A percentile compares a stretch with the other conserved stretches of the same genome.
Evolutionary conservation across 2,329 filamentous ascomycete genomes (phyloP).

Genomic region (Xylariales sp.): DNA sequence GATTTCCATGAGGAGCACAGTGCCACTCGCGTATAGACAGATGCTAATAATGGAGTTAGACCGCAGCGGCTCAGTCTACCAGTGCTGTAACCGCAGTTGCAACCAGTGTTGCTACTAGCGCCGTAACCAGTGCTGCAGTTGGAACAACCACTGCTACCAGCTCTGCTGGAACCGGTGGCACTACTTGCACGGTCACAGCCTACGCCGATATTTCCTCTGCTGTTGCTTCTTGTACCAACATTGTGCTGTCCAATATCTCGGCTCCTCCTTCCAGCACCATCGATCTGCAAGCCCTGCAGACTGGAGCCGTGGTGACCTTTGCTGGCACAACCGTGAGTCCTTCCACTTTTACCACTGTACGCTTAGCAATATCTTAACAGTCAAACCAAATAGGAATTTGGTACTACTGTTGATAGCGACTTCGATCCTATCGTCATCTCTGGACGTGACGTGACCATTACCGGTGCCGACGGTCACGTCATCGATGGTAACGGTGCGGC

Average conservation of each 20-base stretch:
- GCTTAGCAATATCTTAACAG: background rate
- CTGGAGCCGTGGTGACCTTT: conserved; percentile 24
- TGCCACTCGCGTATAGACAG: too few relatives aligned
- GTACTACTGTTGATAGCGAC: conserved; percentile 1
- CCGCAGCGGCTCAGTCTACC: too few relatives aligned
- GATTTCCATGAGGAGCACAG: too few relatives aligned
- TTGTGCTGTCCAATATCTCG: conserved; percentile 23
- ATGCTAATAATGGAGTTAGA: too few relatives aligned
- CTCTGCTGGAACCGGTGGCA: background rate
- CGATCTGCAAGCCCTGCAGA: conserved; percentile 26
- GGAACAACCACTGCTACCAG: conserved; percentile 1
- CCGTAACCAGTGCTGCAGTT: too few relatives aligned
- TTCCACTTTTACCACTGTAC: conserved; percentile 3
- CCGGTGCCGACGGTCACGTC: conserved; percentile 12
- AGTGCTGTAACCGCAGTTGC: too few relatives aligned
- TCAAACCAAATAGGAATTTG: background rate
- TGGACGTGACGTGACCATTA: conserved; percentile 13
- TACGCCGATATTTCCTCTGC: conserved; percentile 4
- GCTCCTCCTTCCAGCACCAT: conserved; percentile 31
- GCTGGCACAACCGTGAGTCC: conserved; percentile 10
- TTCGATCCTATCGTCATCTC: conserved; percentile 10
- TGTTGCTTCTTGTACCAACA: conserved; percentile 8
- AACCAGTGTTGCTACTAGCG: too few relatives aligned
- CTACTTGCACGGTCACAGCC: conserved; percentile 3
- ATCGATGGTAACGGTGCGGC: conserved; percentile 11